Conservation (phyloP, 768 basidiomycete species). For the Tephrocybe rancida region DNA sequence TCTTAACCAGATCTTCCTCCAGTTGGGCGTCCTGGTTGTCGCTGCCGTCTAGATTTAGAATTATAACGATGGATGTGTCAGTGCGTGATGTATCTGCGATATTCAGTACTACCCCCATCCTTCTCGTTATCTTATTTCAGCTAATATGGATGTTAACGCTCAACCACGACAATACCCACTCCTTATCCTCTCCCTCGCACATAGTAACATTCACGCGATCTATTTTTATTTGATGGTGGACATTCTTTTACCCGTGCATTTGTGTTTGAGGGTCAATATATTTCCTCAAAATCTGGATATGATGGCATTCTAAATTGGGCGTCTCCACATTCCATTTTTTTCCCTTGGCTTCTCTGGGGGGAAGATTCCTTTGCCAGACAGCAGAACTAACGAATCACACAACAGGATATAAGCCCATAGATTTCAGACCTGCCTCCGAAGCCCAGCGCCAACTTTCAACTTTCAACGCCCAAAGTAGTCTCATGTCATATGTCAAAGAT, state of each 20-base stretch:
- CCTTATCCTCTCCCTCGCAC: not conserved
- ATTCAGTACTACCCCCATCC: not conserved
- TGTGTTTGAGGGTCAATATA: not conserved
- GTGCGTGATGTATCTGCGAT: slow-evolving; percentile 12
- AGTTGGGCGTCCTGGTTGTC: slow-evolving; percentile 9
- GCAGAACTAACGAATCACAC: no score
- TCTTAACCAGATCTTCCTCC: slow-evolving; percentile 12
- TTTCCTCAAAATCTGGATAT: no score
- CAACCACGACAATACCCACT: slow-evolving; percentile 14
- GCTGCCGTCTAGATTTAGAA: slow-evolving; percentile 6
- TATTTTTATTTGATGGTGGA: slow-evolving; percentile 9
- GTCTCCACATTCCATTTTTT: no score
- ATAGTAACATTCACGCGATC: slow-evolving; percentile 3
- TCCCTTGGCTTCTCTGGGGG: no score
- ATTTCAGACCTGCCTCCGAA: no score
- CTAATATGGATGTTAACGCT: slow-evolving; percentile 12
- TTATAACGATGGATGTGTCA: slow-evolving; percentile 6
- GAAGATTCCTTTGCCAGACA: no score
- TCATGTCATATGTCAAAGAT: no score
- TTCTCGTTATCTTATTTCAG: slow-evolving; percentile 7
- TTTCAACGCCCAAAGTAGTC: no score
- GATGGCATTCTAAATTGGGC: no score
- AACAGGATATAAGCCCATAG: no score
- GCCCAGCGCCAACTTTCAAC: no score
- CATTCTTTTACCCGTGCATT: no score